A percentile compares a stretch with the other conserved stretches of the same genome.
phyloP scores from a whole-genome alignment of 2,329 filamentous ascomycete species.

The Orbilia quercus region DNA sequence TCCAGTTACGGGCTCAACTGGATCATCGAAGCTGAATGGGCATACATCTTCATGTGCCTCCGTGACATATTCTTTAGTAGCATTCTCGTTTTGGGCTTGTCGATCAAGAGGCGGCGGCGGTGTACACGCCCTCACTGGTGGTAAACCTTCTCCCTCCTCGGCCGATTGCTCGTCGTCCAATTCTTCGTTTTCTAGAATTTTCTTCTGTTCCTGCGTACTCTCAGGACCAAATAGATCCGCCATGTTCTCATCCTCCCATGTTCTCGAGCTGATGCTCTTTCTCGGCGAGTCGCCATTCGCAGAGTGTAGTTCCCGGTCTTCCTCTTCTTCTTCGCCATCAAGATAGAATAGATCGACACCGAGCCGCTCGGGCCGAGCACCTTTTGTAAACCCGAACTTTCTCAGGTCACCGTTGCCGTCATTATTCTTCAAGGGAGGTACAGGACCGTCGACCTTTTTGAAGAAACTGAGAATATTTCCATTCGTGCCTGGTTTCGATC shows the following conservation, averaged over 20 bases:
- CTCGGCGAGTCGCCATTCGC: slow-evolving; percentile 2
- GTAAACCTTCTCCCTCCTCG: background rate
- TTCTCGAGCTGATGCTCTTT: background rate
- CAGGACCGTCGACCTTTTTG: slow-evolving; percentile 50
- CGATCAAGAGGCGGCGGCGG: slow-evolving; percentile 29
- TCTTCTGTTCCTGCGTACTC: slow-evolving; percentile 46
- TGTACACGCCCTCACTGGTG: slow-evolving; percentile 26
- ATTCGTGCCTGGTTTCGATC: slow-evolving; percentile 31
- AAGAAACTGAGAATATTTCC: slow-evolving; percentile 53
- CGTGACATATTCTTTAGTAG: background rate
- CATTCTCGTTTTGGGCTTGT: background rate
- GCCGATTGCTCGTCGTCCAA: slow-evolving; percentile 14
- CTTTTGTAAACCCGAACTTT: slow-evolving; percentile 52
- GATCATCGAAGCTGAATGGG: slow-evolving; percentile 50
- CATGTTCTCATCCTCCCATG: slow-evolving; percentile 32
- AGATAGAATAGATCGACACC: slow-evolving; percentile 48
- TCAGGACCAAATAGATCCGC: slow-evolving; percentile 46
- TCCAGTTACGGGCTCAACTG: slow-evolving; percentile 8
- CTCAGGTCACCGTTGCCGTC: slow-evolving; percentile 49
- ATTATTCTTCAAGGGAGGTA: slow-evolving; percentile 32
- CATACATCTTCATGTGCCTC: slow-evolving; percentile 17
- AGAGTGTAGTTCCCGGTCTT: background rate
- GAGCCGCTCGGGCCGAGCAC: slow-evolving; percentile 34
- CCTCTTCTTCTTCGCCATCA: slow-evolving; percentile 31
- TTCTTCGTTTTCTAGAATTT: slow-evolving; percentile 39